These are phyloP conservation scores for Tuber indicum DNA, from an alignment of 495 filamentous ascomycete genomes.

Conservation along the genomic window DNA sequence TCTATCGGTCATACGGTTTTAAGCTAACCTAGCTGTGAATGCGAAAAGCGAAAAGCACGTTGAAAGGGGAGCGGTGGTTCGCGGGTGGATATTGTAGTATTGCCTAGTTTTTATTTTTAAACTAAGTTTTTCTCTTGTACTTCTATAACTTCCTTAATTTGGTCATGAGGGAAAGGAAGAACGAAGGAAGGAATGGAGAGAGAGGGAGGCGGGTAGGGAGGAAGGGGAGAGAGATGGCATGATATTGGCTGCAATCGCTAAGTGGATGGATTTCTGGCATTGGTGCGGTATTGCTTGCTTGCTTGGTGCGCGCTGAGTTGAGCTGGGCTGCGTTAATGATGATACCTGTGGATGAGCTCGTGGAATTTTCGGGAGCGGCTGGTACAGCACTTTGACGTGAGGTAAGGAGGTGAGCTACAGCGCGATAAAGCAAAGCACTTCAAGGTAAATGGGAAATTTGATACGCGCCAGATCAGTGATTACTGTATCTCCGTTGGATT, in stretches of 20 bases:
- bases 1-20: neutral
- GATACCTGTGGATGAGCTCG: neutral
- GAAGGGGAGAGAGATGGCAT: neutral
- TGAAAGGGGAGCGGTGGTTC: neutral
- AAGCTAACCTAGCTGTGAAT: neutral
- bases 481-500: neutral
- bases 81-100: neutral
- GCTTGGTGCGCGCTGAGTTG: neutral
- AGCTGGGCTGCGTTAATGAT: neutral
- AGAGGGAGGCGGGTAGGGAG: neutral
- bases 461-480: neutral
- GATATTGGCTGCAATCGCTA: neutral
- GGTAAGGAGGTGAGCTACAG: neutral
- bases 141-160: neutral
- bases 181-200: neutral
- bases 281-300: neutral
- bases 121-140: neutral
- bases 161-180: conserved; percentile 5
- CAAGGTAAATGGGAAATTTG: neutral
- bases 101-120: neutral
- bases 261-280: neutral
- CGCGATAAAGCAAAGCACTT: neutral
- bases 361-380: neutral
- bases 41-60: neutral
- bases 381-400: neutral